phyloP scores from a whole-genome alignment of 2,329 filamentous ascomycete species.

The Dactylonectria macrodidyma region DNA sequence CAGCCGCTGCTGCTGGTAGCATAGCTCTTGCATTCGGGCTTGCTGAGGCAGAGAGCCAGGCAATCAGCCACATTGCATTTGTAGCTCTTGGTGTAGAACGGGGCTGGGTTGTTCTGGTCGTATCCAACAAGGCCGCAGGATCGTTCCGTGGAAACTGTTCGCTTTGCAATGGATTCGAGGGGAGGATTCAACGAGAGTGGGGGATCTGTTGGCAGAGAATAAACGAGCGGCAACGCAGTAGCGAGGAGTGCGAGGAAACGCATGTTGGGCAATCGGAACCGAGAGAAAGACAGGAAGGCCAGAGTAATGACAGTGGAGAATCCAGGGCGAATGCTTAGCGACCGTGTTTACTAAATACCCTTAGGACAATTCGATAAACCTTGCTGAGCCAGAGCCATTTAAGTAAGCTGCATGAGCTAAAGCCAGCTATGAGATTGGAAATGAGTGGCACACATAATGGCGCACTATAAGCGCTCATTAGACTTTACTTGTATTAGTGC shows the following conservation, averaged over 20 bases:
- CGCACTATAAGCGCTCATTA: too few relatives aligned
- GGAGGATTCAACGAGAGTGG: background rate
- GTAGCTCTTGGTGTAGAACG: background rate
- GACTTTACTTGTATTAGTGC: too few relatives aligned
- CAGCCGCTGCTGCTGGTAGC: background rate
- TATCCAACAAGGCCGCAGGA: constrained; percentile 1
- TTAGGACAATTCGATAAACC: too few relatives aligned
- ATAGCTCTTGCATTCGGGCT: background rate
- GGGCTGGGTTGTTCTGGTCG: background rate
- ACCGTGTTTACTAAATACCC: background rate
- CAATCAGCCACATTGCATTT: background rate
- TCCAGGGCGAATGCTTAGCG: background rate
- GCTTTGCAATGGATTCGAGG: background rate
- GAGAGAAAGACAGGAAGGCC: background rate
- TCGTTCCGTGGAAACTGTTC: background rate
- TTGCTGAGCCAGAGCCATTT: too few relatives aligned
- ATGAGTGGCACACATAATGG: too few relatives aligned
- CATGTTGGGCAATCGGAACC: background rate
- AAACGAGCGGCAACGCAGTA: background rate
- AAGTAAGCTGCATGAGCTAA: too few relatives aligned
- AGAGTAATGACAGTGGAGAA: too few relatives aligned
- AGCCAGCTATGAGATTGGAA: too few relatives aligned
- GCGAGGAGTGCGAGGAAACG: background rate
- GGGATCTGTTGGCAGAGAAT: background rate
- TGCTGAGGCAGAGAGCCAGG: background rate